phyloP scores from a whole-genome alignment of 2,329 filamentous ascomycete species.

The Aspergillus uvarum region DNA sequence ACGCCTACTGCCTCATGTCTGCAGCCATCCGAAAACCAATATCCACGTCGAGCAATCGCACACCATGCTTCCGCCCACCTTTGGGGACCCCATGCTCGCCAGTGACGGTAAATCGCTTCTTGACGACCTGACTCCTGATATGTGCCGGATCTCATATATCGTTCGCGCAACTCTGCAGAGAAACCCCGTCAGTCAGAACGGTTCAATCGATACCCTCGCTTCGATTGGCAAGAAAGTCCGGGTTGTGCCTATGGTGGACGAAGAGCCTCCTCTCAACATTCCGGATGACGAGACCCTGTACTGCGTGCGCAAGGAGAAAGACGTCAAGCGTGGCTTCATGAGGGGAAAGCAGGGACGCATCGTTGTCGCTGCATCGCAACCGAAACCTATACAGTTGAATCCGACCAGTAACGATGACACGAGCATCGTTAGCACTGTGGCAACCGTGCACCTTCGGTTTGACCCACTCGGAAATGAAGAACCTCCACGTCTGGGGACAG shows the following conservation, averaged over 20 bases:
- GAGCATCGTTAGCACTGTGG: slow-evolving; percentile 53
- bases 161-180: slow-evolving; percentile 49
- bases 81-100: slow-evolving; percentile 59
- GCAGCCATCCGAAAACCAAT: slow-evolving; percentile 54
- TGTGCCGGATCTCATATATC: slow-evolving; percentile 60
- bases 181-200: slow-evolving; percentile 7
- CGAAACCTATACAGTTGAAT: slow-evolving; percentile 55
- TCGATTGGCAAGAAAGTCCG: slow-evolving; percentile 57
- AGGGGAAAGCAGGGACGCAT: slow-evolving; percentile 58
- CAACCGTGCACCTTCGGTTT: slow-evolving; percentile 59
- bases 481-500: slow-evolving; percentile 55
- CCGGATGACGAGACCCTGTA: slow-evolving; percentile 51
- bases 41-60: slow-evolving; percentile 56
- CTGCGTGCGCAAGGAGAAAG: slow-evolving; percentile 58
- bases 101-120: slow-evolving; percentile 51
- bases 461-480: slow-evolving; percentile 54
- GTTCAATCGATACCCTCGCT: slow-evolving; percentile 44
- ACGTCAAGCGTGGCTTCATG: slow-evolving; percentile 61
- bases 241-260: slow-evolving; percentile 58
- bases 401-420: slow-evolving; percentile 37
- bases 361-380: slow-evolving; percentile 58
- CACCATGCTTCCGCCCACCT: slow-evolving; percentile 59
- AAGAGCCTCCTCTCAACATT: slow-evolving; percentile 59
- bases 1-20: slow-evolving; percentile 59
- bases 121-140: slow-evolving; percentile 63